Evolutionary conservation across 768 basidiomycete species (phyloP), one percentile per base, ranked within the genome.

Genomic region (Daedalea quercina): DNA sequence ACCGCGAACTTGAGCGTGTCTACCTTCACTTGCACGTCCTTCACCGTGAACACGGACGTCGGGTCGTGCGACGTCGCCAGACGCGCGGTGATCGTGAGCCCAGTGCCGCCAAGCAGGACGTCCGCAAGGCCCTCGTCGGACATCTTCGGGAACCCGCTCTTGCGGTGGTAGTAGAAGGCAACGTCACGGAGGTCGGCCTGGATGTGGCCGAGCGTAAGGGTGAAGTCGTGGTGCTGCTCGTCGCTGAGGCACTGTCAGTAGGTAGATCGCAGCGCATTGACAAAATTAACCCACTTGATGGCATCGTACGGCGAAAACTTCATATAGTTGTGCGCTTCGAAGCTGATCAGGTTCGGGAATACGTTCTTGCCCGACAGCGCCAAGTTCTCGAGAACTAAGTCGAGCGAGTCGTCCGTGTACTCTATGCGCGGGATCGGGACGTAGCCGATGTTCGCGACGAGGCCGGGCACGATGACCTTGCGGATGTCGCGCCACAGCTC

Each of bases 161-260:
- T 94, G 75, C 84, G 90, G 60, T 75, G 77, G 75, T 90, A 93
- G 66, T 85, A 91, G 67, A 98, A 95, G 7, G 88, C 86, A n/a
- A 96, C 89, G 63, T 97, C 94, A 20, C 89, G 80, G 80, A 98
- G 86, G 60, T 96, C 93, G 3, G 88, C 87, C 65, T 97, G 94
- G 60, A 96, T 87, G 67, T 97, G 94, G 31, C 74, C 75, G 33
- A 96, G 75, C 15, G 81, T 82, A 54, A 96, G 67, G 42, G 78
- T 85, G 65, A 96, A 81, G 51, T 80, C 77, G 67, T 95, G 90
- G 60, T 79, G 76, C 26, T 74, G 67, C 57, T 81, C 74, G 66
- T 90, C 90, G 3, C 69, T 61, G 56, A 0, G 47, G 60, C 19
- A 22, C 31, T 34, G 33, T 17, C 3, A 31, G 24, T 45, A 4